These are phyloP conservation scores for Choiromyces venosus DNA, from an alignment of 495 filamentous ascomycete species.

Conservation along the genomic window DNA sequence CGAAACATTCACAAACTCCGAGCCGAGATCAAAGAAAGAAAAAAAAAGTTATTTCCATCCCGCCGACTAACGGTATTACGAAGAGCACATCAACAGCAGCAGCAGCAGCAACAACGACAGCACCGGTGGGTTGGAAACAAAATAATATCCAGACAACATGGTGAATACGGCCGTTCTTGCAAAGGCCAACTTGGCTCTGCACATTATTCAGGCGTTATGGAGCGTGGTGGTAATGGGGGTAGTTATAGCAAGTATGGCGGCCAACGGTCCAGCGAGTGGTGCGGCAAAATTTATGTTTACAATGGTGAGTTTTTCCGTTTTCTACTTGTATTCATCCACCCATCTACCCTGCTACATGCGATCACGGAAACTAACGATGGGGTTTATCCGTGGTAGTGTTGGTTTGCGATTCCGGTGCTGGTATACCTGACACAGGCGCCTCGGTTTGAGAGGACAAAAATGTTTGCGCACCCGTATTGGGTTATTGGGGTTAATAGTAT, in stretches of 20 bases:
- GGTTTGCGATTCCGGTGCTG: constrained; percentile 72
- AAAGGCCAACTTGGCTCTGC: constrained; percentile 32
- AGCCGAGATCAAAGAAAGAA: background rate
- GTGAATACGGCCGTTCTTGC: constrained; percentile 27
- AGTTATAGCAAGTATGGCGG: constrained; percentile 24
- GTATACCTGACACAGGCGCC: constrained; percentile 80
- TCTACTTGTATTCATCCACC: background rate
- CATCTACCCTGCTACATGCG: background rate
- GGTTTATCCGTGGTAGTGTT: constrained; percentile 57
- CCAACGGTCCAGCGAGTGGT: constrained; percentile 29
- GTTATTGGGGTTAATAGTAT: constrained; percentile 69
- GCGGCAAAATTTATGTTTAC: constrained; percentile 37
- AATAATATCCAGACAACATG: constrained; percentile 26
- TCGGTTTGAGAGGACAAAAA: constrained; percentile 72
- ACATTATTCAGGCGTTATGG: constrained; percentile 35
- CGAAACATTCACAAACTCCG: background rate
- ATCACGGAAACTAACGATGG: background rate
- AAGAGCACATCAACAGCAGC: constrained; percentile 2
- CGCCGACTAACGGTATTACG: background rate
- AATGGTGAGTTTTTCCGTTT: constrained; percentile 31
- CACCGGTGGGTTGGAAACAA: background rate
- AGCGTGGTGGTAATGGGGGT: constrained; percentile 39
- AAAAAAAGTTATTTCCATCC: background rate
- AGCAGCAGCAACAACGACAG: constrained; percentile 7
- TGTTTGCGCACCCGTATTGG: constrained; percentile 74